These are phyloP conservation scores for Trichoderma sp. DNA, from an alignment of 2,329 filamentous ascomycete species.

Conservation along the genomic window DNA sequence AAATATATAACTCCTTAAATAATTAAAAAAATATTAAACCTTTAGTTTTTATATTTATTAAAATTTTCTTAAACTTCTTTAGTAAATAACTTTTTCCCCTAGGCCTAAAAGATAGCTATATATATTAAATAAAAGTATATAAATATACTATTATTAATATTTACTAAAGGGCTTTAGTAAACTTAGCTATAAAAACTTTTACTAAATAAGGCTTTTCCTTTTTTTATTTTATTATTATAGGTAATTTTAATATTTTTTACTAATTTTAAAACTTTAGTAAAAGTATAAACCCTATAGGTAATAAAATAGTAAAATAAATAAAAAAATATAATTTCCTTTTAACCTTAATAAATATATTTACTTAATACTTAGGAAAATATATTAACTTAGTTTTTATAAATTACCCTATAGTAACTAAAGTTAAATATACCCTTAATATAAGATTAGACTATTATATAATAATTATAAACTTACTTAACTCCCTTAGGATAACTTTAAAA, in stretches of 20 bases:
- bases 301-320: not conserved
- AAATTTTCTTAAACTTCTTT: not conserved
- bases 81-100: no score
- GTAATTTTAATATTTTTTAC: not conserved
- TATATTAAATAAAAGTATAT: not conserved
- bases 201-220: no score
- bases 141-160: not conserved
- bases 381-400: no score
- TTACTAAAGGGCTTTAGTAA: no score
- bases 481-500: not conserved
- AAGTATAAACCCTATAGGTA: no score
- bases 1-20: not conserved
- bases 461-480: not conserved
- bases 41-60: conserved; percentile 14
- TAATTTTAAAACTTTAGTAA: not conserved
- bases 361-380: no score
- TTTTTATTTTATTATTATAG: no score
- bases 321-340: no score
- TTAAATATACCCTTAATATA: not conserved
- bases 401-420: not conserved
- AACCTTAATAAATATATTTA: not conserved
- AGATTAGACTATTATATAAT: not conserved
- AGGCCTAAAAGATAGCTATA: no score
- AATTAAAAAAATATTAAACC: not conserved
- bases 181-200: no score